A percentile compares a stretch with the other conserved stretches of the same genome.
These are phyloP conservation scores for Scedosporium boydii DNA, from an alignment of 2,329 filamentous ascomycete genomes.

Conservation along the genomic window DNA sequence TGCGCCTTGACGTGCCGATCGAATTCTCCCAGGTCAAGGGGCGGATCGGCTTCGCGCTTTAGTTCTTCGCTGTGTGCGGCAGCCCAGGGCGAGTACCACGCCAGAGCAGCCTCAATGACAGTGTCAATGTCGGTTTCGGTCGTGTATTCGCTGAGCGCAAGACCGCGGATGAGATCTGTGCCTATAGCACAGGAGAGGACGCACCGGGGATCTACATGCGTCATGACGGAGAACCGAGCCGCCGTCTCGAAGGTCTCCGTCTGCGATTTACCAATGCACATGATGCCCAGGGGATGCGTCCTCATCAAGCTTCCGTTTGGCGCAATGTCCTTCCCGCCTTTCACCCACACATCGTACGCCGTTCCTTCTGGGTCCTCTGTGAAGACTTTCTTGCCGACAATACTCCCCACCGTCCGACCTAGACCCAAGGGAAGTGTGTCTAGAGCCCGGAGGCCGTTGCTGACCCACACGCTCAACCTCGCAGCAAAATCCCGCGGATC, in stretches of 20 bases:
- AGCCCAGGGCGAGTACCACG: constrained; percentile 24
- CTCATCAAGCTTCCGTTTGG: constrained; percentile 45
- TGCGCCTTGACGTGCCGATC: constrained; percentile 26
- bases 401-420: constrained; percentile 34
- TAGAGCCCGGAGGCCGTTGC: constrained; percentile 34
- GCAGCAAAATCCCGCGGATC: constrained; percentile 31
- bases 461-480: constrained; percentile 36
- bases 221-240: constrained; percentile 30
- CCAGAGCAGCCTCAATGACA: constrained; percentile 27
- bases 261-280: constrained; percentile 29
- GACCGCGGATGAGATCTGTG: constrained; percentile 33
- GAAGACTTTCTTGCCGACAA: constrained; percentile 29
- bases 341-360: constrained; percentile 31
- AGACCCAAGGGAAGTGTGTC: constrained; percentile 37
- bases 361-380: constrained; percentile 26
- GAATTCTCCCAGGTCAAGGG: constrained; percentile 31
- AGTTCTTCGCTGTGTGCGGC: constrained; percentile 9
- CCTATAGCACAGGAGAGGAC: constrained; percentile 37
- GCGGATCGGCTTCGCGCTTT: constrained; percentile 19
- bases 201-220: constrained; percentile 42
- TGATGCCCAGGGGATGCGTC: constrained; percentile 39
- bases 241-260: constrained; percentile 34
- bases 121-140: constrained; percentile 29
- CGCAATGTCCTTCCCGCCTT: constrained; percentile 26
- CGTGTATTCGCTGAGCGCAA: constrained; percentile 33